Evolutionary conservation across 106 monocot genomes (phyloP).

Genomic region (Phalaenopsis aphrodite): DNA sequence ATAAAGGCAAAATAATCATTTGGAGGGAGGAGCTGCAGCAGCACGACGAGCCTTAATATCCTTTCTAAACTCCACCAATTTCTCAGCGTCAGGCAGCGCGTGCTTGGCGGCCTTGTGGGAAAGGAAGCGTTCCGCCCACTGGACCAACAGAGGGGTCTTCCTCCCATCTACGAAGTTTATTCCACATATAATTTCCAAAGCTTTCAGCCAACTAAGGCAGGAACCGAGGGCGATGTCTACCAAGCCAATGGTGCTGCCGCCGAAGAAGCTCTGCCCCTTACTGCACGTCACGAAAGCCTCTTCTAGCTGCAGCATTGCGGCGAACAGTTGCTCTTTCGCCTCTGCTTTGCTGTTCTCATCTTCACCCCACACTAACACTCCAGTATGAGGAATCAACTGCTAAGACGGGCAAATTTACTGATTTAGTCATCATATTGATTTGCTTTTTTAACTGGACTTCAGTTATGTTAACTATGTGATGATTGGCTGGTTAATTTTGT

Average conservation of each 20-base stretch:
- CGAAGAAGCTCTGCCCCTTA: constrained; percentile 39
- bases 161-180: constrained; percentile 16
- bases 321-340: background rate
- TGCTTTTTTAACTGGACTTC: too few species aligned
- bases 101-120: constrained; percentile 16
- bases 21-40: background rate
- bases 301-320: constrained; percentile 24
- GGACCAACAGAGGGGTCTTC: constrained; percentile 18
- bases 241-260: constrained; percentile 33
- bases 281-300: constrained; percentile 28
- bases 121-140: constrained; percentile 34
- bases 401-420: background rate
- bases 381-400: background rate
- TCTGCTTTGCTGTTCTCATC: constrained; percentile 15
- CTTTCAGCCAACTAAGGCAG: constrained; percentile 26
- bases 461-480: too few species aligned
- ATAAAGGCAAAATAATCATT: background rate
- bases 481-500: too few species aligned
- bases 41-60: background rate
- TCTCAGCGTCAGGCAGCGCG: constrained; percentile 30
- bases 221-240: constrained; percentile 38
- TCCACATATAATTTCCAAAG: constrained; percentile 9
- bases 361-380: background rate
- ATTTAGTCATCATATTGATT: too few species aligned
- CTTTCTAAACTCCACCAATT: constrained; percentile 18